Evolutionary conservation across 2,329 filamentous ascomycete species (phyloP).

Genomic region (Cephalotrichum gorgonifer): DNA sequence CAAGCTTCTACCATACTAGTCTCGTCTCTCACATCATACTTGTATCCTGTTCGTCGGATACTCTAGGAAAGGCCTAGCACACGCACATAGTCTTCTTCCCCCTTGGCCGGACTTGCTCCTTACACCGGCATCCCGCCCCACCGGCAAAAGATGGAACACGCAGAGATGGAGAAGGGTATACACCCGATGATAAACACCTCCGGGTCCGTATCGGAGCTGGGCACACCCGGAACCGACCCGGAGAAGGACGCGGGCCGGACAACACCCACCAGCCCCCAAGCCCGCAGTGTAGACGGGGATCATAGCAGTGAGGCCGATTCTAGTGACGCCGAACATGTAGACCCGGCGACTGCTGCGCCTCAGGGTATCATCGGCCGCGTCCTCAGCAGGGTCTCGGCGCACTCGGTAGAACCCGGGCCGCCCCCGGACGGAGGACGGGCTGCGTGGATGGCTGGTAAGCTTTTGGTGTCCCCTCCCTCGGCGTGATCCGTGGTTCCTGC

Average conservation of each 20-base stretch:
- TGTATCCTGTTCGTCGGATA: background rate
- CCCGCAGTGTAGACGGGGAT: background rate
- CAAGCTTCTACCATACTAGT: background rate
- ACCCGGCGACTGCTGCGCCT: constrained; percentile 4
- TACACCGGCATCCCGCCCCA: too few relatives aligned
- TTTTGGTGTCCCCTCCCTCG: too few relatives aligned
- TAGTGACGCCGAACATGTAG: constrained; percentile 3
- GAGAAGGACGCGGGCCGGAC: background rate
- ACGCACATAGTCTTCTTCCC: too few relatives aligned
- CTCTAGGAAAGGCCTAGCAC: too few relatives aligned
- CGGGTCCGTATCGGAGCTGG: background rate
- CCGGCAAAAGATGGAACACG: constrained; percentile 1
- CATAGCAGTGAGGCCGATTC: background rate
- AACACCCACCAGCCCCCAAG: background rate
- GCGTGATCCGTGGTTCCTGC: background rate
- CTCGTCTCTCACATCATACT: background rate
- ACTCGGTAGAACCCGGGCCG: constrained; percentile 30
- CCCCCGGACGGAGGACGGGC: constrained; percentile 38
- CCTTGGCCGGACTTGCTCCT: too few relatives aligned
- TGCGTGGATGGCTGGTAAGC: constrained; percentile 35
- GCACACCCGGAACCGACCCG: constrained; percentile 1
- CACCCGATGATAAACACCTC: background rate
- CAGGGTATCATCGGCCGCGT: constrained; percentile 22
- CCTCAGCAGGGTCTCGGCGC: constrained; percentile 28
- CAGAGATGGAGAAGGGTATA: background rate